phyloP scores from a whole-genome alignment of 768 basidiomycete genomes.

The Coprinopsis sp. region DNA sequence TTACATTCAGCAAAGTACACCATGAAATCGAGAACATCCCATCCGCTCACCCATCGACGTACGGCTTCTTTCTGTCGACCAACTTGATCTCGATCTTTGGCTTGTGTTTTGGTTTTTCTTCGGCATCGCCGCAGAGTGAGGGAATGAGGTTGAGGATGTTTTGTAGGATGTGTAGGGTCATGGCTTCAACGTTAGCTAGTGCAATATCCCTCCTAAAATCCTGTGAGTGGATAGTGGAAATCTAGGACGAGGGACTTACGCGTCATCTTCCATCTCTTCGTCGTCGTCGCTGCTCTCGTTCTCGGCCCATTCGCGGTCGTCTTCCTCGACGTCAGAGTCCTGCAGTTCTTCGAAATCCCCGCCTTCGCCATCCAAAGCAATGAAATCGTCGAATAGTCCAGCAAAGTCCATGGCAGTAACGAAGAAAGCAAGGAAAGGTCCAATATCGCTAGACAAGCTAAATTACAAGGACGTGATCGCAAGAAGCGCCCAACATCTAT shows the following conservation, averaged over 20 bases:
- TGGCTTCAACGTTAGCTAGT: too few species aligned
- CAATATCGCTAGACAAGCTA: neutral
- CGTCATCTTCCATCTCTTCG: neutral
- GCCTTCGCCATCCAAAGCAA: neutral
- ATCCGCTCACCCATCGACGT: conserved; percentile 22
- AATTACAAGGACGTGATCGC: conserved; percentile 3
- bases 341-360: neutral
- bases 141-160: too few species aligned
- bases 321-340: neutral
- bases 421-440: neutral
- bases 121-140: conserved; percentile 6
- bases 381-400: neutral
- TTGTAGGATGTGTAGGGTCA: too few species aligned
- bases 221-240: too few species aligned
- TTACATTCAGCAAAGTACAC: neutral
- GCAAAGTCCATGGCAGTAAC: neutral
- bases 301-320: conserved; percentile 3
- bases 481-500: neutral
- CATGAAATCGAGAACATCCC: neutral
- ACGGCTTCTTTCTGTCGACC: conserved; percentile 28
- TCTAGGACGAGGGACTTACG: too few species aligned
- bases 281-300: conserved; percentile 14
- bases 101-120: conserved; percentile 8
- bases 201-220: too few species aligned
- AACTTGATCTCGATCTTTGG: conserved; percentile 30